Conservation (phyloP, 2,329 filamentous ascomycete species). For the Helotiales sp. region DNA sequence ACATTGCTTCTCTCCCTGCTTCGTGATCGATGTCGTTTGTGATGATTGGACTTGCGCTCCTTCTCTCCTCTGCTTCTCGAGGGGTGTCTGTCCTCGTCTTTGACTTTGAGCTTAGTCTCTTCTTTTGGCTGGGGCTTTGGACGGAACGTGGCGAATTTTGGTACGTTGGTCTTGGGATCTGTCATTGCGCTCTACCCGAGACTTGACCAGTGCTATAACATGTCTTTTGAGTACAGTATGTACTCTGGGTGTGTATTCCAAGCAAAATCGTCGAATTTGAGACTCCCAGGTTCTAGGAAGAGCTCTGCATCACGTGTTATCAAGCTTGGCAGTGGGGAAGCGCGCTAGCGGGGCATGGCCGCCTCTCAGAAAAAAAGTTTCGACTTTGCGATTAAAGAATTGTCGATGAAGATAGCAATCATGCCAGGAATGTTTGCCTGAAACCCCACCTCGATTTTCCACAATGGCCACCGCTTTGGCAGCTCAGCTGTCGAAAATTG, state of each 20-base stretch:
- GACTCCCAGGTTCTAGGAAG: not conserved
- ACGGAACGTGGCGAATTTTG: conserved; percentile 76
- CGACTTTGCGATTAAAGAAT: not conserved
- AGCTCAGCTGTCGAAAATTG: conserved; percentile 91
- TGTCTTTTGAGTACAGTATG: not conserved
- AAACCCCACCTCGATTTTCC: not conserved
- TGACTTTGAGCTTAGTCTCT: conserved; percentile 3
- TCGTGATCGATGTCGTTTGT: conserved; percentile 14
- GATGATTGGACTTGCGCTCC: conserved; percentile 19
- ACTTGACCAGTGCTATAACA: conserved; percentile 16
- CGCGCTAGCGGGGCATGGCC: too few relatives aligned
- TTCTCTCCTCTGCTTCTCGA: conserved; percentile 16
- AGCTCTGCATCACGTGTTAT: too few relatives aligned
- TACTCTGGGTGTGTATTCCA: not conserved
- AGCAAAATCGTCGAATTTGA: not conserved
- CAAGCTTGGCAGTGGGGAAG: too few relatives aligned
- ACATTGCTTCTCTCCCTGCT: conserved; percentile 11
- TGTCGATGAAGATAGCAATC: not conserved
- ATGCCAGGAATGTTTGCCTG: not conserved
- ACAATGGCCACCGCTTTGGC: conserved; percentile 83
- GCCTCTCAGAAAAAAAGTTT: conserved; percentile 6
- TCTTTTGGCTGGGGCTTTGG: conserved; percentile 40
- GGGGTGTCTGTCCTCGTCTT: conserved; percentile 11
- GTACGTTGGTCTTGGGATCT: conserved; percentile 44
- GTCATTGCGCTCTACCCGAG: conserved; percentile 23